A percentile compares a stretch with the other conserved stretches of the same genome.
Evolutionary conservation across 257 asterid genomes (phyloP).

Genomic region (Fraxinus quadrangulata): DNA sequence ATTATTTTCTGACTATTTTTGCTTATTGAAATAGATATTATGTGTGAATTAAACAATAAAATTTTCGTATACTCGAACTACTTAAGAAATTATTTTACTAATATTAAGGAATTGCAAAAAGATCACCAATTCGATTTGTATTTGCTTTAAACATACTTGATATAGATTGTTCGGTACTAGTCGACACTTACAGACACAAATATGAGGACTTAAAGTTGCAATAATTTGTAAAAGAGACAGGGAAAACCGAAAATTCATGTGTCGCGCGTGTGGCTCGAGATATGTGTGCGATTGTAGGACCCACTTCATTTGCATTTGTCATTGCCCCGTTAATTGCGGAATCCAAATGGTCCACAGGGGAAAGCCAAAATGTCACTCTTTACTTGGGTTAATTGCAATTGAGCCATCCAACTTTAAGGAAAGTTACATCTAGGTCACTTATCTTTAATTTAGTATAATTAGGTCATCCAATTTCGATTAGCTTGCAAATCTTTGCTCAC

Average conservation of each 20-base stretch:
- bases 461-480: too few relatives aligned
- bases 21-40: background rate
- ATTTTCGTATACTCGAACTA: background rate
- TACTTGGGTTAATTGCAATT: slow-evolving; percentile 22
- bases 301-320: slow-evolving; percentile 18
- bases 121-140: background rate
- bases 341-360: slow-evolving; percentile 25
- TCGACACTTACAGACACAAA: background rate
- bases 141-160: background rate
- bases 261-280: slow-evolving; percentile 52
- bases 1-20: too few relatives aligned
- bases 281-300: slow-evolving; percentile 32
- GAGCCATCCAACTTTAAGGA: background rate
- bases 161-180: background rate
- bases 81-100: background rate
- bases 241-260: background rate
- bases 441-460: background rate
- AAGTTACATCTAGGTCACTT: background rate
- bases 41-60: background rate
- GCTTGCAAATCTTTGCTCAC: too few relatives aligned
- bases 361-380: background rate
- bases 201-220: slow-evolving; percentile 19
- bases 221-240: slow-evolving; percentile 24
- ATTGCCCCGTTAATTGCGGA: slow-evolving; percentile 55
- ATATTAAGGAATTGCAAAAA: background rate